Base-by-base conservation (phyloP, 2,329 filamentous ascomycete genomes). In the Paraphaeosphaeria minitans region DNA sequence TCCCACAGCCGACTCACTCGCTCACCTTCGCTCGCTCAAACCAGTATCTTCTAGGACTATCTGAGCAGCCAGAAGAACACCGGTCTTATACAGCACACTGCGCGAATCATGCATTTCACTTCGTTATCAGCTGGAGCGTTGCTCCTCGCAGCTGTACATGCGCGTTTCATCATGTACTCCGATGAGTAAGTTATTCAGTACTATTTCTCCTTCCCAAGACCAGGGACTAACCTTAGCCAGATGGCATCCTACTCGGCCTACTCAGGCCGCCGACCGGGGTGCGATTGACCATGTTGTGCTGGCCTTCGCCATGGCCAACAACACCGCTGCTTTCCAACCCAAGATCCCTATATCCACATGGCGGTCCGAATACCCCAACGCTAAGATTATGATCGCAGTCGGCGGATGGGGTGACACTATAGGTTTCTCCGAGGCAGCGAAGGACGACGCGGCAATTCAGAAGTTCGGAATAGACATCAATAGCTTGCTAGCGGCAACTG, bases 381-480 rank as follows among this genome's bases (percentile, higher is more conserved):
- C 87, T 21, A 87, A 89, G 64, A 75, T 92, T 22, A 83, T 89
- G 78, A 82, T 92, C 39, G 89, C 90, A 21, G 86, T 93, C 62
- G 90, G 90, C 12, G 90, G 89, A 53, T 93, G 90, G 89, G 89
- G 89, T 0, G 87, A 91, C 59, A 87, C 84, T 0, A 72, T 75
- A 7, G 89, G 88, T 0, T 92, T 91, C 67, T 82, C 83, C 0
- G 73, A 58, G 1, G 88, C 83, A 0, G 85, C 87, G 1, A 80
- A 79, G 52, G 81, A 81, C 3, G 79, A 83, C 0, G 65, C 74
- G 9, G 83, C 81, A 1, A 83, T 87, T 16, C 78, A 81, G 59
- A 77, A 76, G 8, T 93, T 89, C 76, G 87, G 89, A 1, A 78
- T 79, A 46, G 90, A 90, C 64, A 82, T 92, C 1, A 84, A 83